A percentile compares a stretch with the other conserved stretches of the same genome.
These are phyloP conservation scores for Salix dunnii DNA, from an alignment of 345 rosid species.

Conservation along the genomic window DNA sequence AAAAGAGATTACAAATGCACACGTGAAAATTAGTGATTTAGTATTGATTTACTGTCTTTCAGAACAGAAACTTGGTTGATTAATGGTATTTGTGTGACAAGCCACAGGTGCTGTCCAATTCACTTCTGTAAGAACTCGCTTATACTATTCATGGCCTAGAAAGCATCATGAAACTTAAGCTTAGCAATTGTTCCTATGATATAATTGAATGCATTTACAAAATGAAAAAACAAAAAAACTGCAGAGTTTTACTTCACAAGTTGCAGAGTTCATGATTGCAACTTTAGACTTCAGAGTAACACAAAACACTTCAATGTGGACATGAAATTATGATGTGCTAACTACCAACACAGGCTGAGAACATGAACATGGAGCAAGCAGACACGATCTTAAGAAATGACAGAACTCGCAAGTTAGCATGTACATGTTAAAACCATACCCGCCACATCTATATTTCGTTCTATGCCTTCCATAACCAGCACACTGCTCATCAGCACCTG, in stretches of 20 bases:
- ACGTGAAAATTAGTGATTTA: neutral
- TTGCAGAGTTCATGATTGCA: neutral
- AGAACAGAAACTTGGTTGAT: too few species aligned
- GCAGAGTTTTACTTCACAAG: neutral
- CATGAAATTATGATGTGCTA: neutral
- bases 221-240: neutral
- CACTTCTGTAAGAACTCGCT: too few species aligned
- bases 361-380: too few species aligned
- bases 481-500: conserved; percentile 98
- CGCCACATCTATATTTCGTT: conserved; percentile 71
- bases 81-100: too few species aligned
- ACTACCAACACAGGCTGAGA: neutral
- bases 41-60: too few species aligned
- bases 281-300: neutral
- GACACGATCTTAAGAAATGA: neutral
- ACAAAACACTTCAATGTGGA: neutral
- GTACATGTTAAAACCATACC: conserved; percentile 39
- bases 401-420: neutral
- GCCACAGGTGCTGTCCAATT: too few species aligned
- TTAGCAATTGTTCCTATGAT: too few species aligned
- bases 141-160: too few species aligned
- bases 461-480: conserved; percentile 96
- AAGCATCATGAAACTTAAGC: too few species aligned
- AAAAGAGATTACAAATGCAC: neutral
- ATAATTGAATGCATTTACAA: neutral